Evolutionary conservation across 305 asterid species (phyloP).

Genomic region (Ruellia speciosa): DNA sequence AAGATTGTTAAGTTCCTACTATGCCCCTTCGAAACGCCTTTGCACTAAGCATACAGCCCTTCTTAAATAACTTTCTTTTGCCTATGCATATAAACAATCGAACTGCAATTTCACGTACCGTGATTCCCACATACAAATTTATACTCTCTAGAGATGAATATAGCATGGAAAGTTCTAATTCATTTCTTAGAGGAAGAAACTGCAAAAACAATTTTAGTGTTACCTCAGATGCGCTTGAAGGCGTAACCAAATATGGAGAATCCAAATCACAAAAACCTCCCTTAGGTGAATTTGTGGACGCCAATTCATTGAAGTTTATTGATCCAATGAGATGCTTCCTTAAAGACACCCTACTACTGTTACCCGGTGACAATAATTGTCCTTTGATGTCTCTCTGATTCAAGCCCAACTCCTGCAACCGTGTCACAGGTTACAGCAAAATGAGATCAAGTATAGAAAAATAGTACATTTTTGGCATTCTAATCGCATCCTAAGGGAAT

Average conservation of each 20-base stretch:
- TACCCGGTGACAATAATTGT: slow-evolving; percentile 44
- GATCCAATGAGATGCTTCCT: slow-evolving; percentile 58
- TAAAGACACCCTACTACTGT: slow-evolving; percentile 51
- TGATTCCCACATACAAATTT: no score
- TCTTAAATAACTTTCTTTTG: no score
- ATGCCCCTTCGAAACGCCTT: no score
- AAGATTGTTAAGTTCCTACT: no score
- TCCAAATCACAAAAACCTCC: slow-evolving; percentile 61
- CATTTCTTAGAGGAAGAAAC: slow-evolving; percentile 1
- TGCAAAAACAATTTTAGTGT: slow-evolving; percentile 10
- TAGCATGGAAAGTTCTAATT: no score
- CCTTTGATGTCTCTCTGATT: slow-evolving; percentile 56
- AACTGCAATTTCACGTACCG: no score
- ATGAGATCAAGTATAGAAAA: not conserved
- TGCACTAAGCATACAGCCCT: no score
- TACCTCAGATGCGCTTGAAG: slow-evolving; percentile 81
- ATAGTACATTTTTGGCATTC: not conserved
- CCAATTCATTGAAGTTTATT: slow-evolving; percentile 61
- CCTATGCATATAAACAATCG: no score
- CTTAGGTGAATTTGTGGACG: slow-evolving; percentile 52
- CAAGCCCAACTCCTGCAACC: slow-evolving; percentile 52
- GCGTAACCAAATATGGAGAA: slow-evolving; percentile 60
- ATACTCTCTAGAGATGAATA: no score
- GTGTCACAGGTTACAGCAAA: slow-evolving; percentile 11
- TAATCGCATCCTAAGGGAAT: no score